phyloP scores from a whole-genome alignment of 805 yeast genomes.

The Zygoascus flipseniorum region DNA sequence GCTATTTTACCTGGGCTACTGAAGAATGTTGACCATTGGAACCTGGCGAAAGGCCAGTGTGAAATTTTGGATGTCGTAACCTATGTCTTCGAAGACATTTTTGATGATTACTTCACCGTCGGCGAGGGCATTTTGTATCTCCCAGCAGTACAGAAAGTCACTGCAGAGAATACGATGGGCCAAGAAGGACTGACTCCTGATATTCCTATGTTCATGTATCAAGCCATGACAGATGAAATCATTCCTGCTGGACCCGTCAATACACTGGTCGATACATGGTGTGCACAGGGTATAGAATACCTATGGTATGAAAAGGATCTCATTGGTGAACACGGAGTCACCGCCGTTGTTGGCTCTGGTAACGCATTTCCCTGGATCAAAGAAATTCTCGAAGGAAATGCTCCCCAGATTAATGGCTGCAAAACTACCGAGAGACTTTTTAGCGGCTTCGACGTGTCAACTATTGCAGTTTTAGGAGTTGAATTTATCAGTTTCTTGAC shows the following conservation, averaged over 20 bases:
- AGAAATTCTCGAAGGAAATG: background rate
- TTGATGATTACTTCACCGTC: constrained; percentile 11
- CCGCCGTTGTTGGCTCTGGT: constrained; percentile 7
- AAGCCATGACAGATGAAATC: background rate
- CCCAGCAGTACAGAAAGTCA: constrained; percentile 10
- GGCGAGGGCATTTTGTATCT: constrained; percentile 13
- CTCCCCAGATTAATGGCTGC: background rate
- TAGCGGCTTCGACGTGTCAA: background rate
- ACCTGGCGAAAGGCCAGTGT: constrained; percentile 12
- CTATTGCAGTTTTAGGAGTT: background rate
- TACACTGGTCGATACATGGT: background rate
- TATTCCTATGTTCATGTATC: constrained; percentile 10
- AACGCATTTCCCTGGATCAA: constrained; percentile 6
- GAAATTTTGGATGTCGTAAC: constrained; percentile 6
- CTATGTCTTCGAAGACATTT: constrained; percentile 15
- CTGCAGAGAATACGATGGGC: constrained; percentile 18
- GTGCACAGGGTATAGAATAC: constrained; percentile 14
- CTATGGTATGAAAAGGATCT: background rate
- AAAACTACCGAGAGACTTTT: background rate
- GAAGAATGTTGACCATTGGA: background rate
- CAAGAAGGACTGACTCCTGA: constrained; percentile 16
- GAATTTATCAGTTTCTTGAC: background rate
- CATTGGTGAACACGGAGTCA: constrained; percentile 7
- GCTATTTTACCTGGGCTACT: background rate
- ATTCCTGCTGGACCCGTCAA: constrained; percentile 1